These are phyloP conservation scores for Rehmannia glutinosa DNA, from an alignment of 257 asterid species.

Conservation along the genomic window DNA sequence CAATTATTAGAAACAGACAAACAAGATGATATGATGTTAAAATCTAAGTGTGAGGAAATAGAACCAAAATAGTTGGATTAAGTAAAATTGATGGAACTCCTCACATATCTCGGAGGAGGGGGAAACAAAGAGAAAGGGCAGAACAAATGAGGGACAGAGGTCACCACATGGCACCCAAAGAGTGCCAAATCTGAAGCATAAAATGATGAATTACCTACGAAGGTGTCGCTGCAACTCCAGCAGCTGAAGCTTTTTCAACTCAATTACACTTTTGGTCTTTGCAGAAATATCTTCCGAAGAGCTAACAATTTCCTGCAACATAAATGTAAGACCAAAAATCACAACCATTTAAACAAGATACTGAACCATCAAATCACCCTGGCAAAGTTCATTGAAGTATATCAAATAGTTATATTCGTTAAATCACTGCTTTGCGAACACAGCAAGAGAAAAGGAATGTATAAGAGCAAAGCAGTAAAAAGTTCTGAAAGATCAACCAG, in stretches of 20 bases:
- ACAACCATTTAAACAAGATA: slow-evolving; percentile 9
- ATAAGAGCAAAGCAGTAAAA: background rate
- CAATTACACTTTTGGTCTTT: slow-evolving; percentile 95
- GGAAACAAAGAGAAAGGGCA: background rate
- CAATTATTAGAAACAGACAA: slow-evolving; percentile 17
- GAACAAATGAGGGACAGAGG: background rate
- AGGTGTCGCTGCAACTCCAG: slow-evolving; percentile 88
- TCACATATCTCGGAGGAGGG: background rate
- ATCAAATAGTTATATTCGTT: background rate
- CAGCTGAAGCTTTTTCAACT: slow-evolving; percentile 93
- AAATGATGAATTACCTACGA: slow-evolving; percentile 54
- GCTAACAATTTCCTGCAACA: slow-evolving; percentile 77
- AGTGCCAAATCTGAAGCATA: slow-evolving; percentile 7
- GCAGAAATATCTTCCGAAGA: slow-evolving; percentile 91
- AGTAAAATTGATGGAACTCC: background rate
- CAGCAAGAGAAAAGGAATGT: background rate
- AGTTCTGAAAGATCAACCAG: background rate
- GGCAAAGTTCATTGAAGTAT: background rate
- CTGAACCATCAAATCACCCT: slow-evolving; percentile 4
- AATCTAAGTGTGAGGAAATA: background rate
- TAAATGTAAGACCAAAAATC: background rate
- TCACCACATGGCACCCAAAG: background rate
- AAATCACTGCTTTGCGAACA: slow-evolving; percentile 1
- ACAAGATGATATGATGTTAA: slow-evolving; percentile 12
- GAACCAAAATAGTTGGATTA: slow-evolving; percentile 5